Base-by-base conservation (phyloP, 768 basidiomycete genomes). In the Galerina sulciceps region DNA sequence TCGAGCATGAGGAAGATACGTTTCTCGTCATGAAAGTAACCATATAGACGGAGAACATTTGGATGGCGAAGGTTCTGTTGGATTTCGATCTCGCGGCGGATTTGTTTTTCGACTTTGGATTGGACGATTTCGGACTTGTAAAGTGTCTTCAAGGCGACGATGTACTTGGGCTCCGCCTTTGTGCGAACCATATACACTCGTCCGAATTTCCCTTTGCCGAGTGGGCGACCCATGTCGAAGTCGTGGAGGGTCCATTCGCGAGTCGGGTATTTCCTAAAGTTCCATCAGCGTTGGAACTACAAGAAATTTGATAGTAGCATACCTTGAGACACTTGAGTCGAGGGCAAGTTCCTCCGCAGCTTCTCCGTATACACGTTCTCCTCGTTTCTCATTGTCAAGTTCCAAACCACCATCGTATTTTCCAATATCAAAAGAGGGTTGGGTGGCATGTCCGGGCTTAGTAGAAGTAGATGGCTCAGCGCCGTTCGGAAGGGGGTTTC, bases 131-230 rank as follows among this genome's bases (percentile, higher is more conserved):
- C 97, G 53, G 91, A 90, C 78, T 99, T 99, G 83, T 96, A 96
- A 55, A 98, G 81, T 61, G 93, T 95, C 76, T 99, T 99, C 75
- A 99, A 87, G 20, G 96, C 96, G 67, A 99, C 86, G 70, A 98
- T 96, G 79, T 92, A 99, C 59, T 89, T 85, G 1, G 95, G 94
- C 58, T 89, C 84, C 59, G 79, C 73, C 73, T 96, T 96, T 17
- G 96, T 98, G 50, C 96, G 87, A 44, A 96, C 94, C 89, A 99
- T 96, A 80, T 99, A 99, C 22, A 99, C 97, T 2, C 94, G 91
- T 1, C 97, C 97, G 66, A 99, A 99, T 78, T 99, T 99, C 45
- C 97, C 97, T 72, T 99, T 98, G n/a, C 97, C 97, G 1, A 99
- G 82, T 3, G 95, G 94, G 10, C 94, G 86, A 15, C 97, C 96